A percentile compares a stretch with the other conserved stretches of the same genome.
Conservation (phyloP, 2,329 filamentous ascomycete species). For the Ceratocystis cacaofunesta region DNA sequence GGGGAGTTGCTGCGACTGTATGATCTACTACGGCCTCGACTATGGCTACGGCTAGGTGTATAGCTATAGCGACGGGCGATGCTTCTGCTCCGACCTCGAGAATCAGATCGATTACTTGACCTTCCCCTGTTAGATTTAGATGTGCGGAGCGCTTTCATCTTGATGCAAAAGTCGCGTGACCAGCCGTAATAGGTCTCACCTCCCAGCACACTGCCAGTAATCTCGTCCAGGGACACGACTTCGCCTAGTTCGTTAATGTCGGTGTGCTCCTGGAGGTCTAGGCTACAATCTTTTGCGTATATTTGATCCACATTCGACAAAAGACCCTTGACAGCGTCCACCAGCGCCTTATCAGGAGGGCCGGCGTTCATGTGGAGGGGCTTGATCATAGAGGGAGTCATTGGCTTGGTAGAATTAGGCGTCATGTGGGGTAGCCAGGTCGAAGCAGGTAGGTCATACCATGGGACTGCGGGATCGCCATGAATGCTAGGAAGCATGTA, state of each 20-base stretch:
- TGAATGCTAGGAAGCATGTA: conserved; percentile 63
- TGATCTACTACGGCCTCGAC: conserved; percentile 13
- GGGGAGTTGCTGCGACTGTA: not conserved
- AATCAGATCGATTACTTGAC: conserved; percentile 21
- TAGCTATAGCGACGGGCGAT: conserved; percentile 19
- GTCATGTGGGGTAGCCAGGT: conserved; percentile 69
- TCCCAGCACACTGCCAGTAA: conserved; percentile 47
- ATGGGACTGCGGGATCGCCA: conserved; percentile 57
- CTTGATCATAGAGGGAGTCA: conserved; percentile 55
- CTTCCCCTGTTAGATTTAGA: conserved; percentile 29
- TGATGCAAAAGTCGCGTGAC: conserved; percentile 65
- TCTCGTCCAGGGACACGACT: conserved; percentile 46
- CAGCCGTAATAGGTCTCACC: conserved; percentile 78
- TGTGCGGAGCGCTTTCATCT: conserved; percentile 44
- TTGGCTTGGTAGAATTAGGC: conserved; percentile 58
- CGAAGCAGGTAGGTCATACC: conserved; percentile 69
- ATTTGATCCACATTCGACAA: conserved; percentile 55
- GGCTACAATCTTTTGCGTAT: conserved; percentile 39
- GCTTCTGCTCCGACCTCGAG: conserved; percentile 22
- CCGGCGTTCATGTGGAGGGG: conserved; percentile 56
- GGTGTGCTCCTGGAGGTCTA: conserved; percentile 23
- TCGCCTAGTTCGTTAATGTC: conserved; percentile 68
- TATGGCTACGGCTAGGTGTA: conserved; percentile 24
- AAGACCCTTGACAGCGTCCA: conserved; percentile 53
- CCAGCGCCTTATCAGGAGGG: conserved; percentile 50